Percentiles rank a stretch among this genome's conserved stretches.
These are phyloP conservation scores for Aethionema arabicum DNA, from an alignment of 345 rosid species.

Conservation along the genomic window DNA sequence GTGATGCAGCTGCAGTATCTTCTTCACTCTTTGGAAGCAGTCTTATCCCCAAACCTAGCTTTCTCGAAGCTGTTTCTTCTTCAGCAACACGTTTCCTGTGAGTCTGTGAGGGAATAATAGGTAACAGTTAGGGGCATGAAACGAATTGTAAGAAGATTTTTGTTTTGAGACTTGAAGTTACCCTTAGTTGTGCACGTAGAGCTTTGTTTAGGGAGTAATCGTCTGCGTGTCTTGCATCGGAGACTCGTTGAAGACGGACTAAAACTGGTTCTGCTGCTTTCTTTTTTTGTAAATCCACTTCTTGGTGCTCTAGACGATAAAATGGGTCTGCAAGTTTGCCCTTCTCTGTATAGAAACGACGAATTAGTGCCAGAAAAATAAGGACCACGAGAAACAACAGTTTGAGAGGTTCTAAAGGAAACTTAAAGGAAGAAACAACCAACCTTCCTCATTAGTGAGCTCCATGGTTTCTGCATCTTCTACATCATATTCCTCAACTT, in stretches of 20 bases:
- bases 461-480: slow-evolving; percentile 95
- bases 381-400: slow-evolving; percentile 1
- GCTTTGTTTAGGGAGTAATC: slow-evolving; percentile 82
- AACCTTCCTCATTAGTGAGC: slow-evolving; percentile 97
- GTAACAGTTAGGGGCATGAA: not conserved
- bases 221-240: slow-evolving; percentile 82
- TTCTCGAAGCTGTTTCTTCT: slow-evolving; percentile 74
- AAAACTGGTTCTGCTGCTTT: slow-evolving; percentile 91
- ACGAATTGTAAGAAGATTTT: not conserved
- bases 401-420: slow-evolving; percentile 13
- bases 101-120: slow-evolving; percentile 35
- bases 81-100: slow-evolving; percentile 85
- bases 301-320: slow-evolving; percentile 93
- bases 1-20: slow-evolving; percentile 59
- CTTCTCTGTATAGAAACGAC: slow-evolving; percentile 52
- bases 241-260: slow-evolving; percentile 76
- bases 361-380: not conserved
- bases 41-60: slow-evolving; percentile 73
- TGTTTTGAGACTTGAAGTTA: slow-evolving; percentile 18
- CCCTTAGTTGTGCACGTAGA: slow-evolving; percentile 79
- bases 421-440: slow-evolving; percentile 11
- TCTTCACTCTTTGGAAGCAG: slow-evolving; percentile 66
- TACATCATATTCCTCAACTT: slow-evolving; percentile 79
- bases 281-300: slow-evolving; percentile 88
- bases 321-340: slow-evolving; percentile 96